Base-by-base conservation (phyloP, 345 rosid genomes). In the Toxicodendron radicans region DNA sequence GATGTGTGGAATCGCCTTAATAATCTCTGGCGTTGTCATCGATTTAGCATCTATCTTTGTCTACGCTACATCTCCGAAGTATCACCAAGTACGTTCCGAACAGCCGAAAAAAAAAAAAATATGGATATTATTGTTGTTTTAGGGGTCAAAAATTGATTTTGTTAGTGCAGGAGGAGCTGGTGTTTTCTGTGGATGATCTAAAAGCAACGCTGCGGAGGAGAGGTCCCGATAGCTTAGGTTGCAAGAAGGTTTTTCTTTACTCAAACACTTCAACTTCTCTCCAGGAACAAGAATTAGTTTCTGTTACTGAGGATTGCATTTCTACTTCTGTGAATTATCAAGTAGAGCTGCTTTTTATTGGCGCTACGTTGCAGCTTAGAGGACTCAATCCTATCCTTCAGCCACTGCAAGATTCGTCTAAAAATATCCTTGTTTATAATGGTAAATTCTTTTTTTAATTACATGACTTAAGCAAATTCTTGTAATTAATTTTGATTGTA, bases 1-100 rank as follows among this genome's bases (percentile, higher is more conserved):
- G 1, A 90, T 95, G 98, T 93, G 98, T 20, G 99, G 98, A 45
- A 91, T 93, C 66, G 97, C 93, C 5, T 53, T 92, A 73, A 48
- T 85, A 12, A 83, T 87, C 61, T 76, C 85, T 32, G 99, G 94
- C 59, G 64, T 89, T 35, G 82, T 79, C 56, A 71, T 95, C 78
- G 85, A 75, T 75, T 68, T 79, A 14, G 74, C 91, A 11, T 58
- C 87, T 2, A 63, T 79, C 13, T 63, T 45, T 17, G 58, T 62
- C 27, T 83, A 70, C 24, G 73, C 81, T 20, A 3, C 51, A 38
- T 70, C 79, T 78, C 79, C 78, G 10, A 27, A 63, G 13, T 68
- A 64, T 4, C 81, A 79, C 71, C 79, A 69, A 64, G 91, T 85
- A 74, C 63, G 66, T 68, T 33, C 10, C 4, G 3, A 17, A 0